A percentile compares a stretch with the other conserved stretches of the same genome.
phyloP scores from a whole-genome alignment of 1,284 basidiomycete species.

The Inonotus hispidus region DNA sequence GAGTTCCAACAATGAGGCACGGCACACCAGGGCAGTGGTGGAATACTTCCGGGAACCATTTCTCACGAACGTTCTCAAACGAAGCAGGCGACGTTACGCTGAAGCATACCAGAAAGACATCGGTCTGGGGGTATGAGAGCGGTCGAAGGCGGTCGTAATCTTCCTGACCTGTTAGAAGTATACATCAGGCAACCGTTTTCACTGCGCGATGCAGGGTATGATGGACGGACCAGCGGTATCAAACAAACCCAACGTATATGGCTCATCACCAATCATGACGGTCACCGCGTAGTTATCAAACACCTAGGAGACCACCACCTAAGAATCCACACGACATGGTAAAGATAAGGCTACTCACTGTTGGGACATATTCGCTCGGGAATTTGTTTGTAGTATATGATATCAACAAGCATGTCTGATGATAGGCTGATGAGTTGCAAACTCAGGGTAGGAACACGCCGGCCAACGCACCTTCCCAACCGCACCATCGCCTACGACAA shows the following conservation, averaged over 20 bases:
- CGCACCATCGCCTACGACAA: constrained; percentile 99
- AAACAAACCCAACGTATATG: constrained; percentile 96
- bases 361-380: constrained; percentile 98
- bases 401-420: constrained; percentile 94
- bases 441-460: constrained; percentile 17
- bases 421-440: constrained; percentile 14
- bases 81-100: constrained; percentile 98
- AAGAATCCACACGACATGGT: constrained; percentile 21
- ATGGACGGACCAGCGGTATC: constrained; percentile 84
- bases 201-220: neutral
- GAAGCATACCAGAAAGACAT: constrained; percentile 99
- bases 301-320: constrained; percentile 46
- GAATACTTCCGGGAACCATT: constrained; percentile 99
- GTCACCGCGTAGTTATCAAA: constrained; percentile 99
- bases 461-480: constrained; percentile 86
- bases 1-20: constrained; percentile 98
- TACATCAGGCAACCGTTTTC: neutral
- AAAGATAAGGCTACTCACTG: constrained; percentile 53
- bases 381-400: constrained; percentile 99
- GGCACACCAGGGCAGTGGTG: constrained; percentile 99
- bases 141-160: constrained; percentile 99
- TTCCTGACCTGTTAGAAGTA: constrained; percentile 77
- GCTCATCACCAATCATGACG: constrained; percentile 99
- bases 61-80: constrained; percentile 99
- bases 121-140: constrained; percentile 98